Base-by-base conservation (phyloP, 371 early-diverging fungal genomes). In the Mucor saturninus region DNA sequence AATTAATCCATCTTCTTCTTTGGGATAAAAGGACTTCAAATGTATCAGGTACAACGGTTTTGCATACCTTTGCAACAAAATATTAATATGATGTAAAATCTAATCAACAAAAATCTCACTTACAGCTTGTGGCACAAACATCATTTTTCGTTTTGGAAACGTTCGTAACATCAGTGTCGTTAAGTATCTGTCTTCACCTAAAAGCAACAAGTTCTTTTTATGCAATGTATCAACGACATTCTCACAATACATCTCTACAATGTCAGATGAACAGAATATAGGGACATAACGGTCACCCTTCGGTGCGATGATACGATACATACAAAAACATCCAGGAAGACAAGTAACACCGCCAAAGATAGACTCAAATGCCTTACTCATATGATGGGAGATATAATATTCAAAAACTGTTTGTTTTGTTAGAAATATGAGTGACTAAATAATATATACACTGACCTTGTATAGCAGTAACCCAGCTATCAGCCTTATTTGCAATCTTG, bases 311-410 rank as follows among this genome's bases (percentile, higher is more conserved):
- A 98, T 90, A 51, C 97, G 89, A 73, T 96, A 98, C 92, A 95
- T 93, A 69, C 96, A 95, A 83, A 98, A 98, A 67, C 98, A 98
- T 13, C 98, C 98, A 10, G 98, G 98, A 38, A 98, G 77, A 73
- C 98, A 98, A 8, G 97, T 98, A 9, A 98, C 97, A 67, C 95
- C 94, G 29, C 98, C 98, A 77, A 98, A 98, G 59, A 97, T 88
- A 28, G 92, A 90, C 76, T 98, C 98, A 71, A 98, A 98, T 0
- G 95, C 91, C 74, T 98, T 98, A 62, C 88, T 84, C 81, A 95
- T 85, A 72, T 96, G 96, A 74, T 98, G 98, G 45, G 92, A 91
- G 46, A 96, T 96, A 71, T 94, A 97, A 78, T 98, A 98, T 80
- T 98, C 98, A 84, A 96, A 97, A 4, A 98, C 97, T 82, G 11